These are phyloP conservation scores for Populus euphratica DNA, from an alignment of 345 rosid genomes.

Conservation along the genomic window DNA sequence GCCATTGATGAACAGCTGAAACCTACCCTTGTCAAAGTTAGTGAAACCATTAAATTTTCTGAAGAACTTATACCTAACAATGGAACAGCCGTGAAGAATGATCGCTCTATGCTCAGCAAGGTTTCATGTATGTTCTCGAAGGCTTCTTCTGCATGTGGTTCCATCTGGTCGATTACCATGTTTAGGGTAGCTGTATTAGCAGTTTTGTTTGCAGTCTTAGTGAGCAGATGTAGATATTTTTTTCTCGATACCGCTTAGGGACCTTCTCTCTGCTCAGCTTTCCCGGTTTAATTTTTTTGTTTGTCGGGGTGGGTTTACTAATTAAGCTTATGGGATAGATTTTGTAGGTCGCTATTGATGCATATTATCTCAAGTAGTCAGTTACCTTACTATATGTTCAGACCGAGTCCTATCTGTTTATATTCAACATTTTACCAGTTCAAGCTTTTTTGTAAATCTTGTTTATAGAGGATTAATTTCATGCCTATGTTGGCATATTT, in stretches of 20 bases:
- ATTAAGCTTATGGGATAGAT: conserved; percentile 1
- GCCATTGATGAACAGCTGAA: conserved; percentile 4
- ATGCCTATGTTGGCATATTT: neutral
- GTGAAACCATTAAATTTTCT: conserved; percentile 10
- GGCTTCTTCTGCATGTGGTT: conserved; percentile 10
- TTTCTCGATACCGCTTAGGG: conserved; percentile 1
- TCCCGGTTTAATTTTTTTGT: neutral
- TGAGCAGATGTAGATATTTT: conserved; percentile 19
- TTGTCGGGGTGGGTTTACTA: neutral
- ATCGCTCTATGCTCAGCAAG: neutral
- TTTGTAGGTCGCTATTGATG: neutral
- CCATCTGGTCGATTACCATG: conserved; percentile 21
- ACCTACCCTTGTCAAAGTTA: conserved; percentile 1
- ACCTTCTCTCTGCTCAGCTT: neutral
- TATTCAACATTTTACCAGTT: neutral
- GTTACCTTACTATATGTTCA: neutral
- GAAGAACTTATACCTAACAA: neutral
- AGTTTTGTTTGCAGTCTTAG: conserved; percentile 41
- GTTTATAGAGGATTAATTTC: neutral
- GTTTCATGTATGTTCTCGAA: conserved; percentile 13
- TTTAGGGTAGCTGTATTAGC: conserved; percentile 37
- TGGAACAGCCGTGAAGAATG: conserved; percentile 8
- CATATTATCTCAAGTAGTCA: neutral
- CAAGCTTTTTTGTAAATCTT: neutral
- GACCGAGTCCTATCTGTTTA: neutral